These are phyloP conservation scores for Psophocarpus tetragonolobus DNA, from an alignment of 306 rosid species.

Conservation along the genomic window DNA sequence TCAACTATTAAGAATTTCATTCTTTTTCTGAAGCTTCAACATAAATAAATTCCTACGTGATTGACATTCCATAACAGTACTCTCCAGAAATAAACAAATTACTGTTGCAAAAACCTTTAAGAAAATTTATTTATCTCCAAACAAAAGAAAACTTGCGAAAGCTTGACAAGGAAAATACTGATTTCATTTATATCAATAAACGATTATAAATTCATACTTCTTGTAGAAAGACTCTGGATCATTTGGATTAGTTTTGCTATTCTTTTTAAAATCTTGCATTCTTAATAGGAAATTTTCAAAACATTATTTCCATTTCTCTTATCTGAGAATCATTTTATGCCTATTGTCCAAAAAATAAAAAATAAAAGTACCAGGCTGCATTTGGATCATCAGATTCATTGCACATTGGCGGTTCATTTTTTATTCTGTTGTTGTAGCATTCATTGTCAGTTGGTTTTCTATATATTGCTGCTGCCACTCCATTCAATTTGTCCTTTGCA, in stretches of 20 bases:
- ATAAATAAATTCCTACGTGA: not conserved
- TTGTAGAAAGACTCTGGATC: constrained; percentile 6
- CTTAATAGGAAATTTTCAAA: constrained; percentile 3
- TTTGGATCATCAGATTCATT: constrained; percentile 69
- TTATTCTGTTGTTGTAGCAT: constrained; percentile 57
- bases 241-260: not conserved
- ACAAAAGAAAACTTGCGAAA: constrained; percentile 4
- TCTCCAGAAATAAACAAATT: constrained; percentile 8
- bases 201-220: not conserved
- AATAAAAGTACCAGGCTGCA: constrained; percentile 64
- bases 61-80: not conserved
- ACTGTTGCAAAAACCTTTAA: constrained; percentile 1
- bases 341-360: not conserved
- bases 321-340: not conserved
- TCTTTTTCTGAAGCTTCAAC: constrained; percentile 4
- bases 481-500: constrained; percentile 63
- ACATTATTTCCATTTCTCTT: not conserved
- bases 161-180: not conserved
- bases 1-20: not conserved
- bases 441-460: constrained; percentile 80
- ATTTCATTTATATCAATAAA: not conserved
- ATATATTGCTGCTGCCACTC: constrained; percentile 76
- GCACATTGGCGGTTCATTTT: constrained; percentile 74
- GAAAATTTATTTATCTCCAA: not conserved
- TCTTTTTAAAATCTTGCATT: not conserved